Conservation (phyloP, 371 early-diverging fungal species). For the Apophysomyces trapeziformis region DNA sequence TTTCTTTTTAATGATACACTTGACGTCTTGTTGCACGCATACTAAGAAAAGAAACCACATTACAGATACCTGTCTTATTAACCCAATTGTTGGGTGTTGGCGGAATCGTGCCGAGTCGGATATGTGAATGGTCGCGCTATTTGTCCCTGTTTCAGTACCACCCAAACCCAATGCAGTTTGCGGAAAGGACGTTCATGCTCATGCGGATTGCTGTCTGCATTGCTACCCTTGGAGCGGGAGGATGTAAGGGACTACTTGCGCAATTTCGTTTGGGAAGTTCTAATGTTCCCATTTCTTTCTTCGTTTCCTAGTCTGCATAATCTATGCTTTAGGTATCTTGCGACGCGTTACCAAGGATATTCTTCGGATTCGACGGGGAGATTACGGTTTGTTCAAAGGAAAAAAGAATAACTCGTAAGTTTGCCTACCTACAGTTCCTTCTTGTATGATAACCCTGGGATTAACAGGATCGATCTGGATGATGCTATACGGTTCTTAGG, state of each 20-base stretch:
- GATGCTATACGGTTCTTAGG: conserved; percentile 56
- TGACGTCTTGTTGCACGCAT: too few relatives aligned
- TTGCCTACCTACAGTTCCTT: not conserved
- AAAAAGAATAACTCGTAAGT: conserved; percentile 47
- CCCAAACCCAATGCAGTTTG: conserved; percentile 43
- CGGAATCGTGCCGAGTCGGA: conserved; percentile 41
- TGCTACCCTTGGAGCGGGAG: conserved; percentile 47
- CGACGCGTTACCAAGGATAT: conserved; percentile 53
- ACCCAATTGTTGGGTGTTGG: conserved; percentile 49
- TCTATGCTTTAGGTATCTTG: conserved; percentile 49
- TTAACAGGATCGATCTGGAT: conserved; percentile 46
- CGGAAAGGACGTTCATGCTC: conserved; percentile 32
- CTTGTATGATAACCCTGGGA: not conserved
- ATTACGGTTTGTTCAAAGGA: conserved; percentile 52
- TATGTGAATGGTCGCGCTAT: conserved; percentile 50
- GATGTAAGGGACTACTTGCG: conserved; percentile 25
- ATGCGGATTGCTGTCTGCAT: conserved; percentile 44
- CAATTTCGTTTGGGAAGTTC: too few relatives aligned
- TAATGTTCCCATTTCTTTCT: not conserved
- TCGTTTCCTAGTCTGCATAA: conserved; percentile 33
- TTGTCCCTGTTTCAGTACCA: conserved; percentile 40
- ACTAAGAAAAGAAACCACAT: not conserved
- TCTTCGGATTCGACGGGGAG: conserved; percentile 38
- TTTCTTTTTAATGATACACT: not conserved
- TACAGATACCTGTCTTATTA: conserved; percentile 45